Conservation (phyloP, 148 eudicot genomes). For the Talinum fruticosum region DNA sequence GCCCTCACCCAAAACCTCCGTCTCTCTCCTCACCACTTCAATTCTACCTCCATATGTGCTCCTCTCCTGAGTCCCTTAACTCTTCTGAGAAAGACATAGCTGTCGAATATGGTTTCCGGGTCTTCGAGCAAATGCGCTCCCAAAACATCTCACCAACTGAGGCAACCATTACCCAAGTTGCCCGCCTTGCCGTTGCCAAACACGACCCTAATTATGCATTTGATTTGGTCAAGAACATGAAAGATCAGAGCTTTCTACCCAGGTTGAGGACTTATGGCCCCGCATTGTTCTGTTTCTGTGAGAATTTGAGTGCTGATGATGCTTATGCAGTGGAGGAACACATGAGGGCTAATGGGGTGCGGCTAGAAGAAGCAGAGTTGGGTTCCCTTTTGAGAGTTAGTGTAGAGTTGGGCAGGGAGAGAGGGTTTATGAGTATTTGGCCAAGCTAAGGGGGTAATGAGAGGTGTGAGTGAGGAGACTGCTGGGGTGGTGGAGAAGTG, state of each 20-base stretch:
- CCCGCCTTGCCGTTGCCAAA: conserved; percentile 60
- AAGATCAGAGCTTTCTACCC: conserved; percentile 33
- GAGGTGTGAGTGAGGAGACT: conserved; percentile 54
- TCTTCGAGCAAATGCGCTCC: conserved; percentile 49
- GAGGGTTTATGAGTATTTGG: conserved; percentile 83
- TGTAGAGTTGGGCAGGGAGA: conserved; percentile 39
- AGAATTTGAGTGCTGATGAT: conserved; percentile 51
- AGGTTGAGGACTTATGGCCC: conserved; percentile 72
- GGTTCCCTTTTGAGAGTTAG: conserved; percentile 70
- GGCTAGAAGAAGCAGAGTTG: conserved; percentile 60
- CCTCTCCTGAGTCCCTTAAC: conserved; percentile 34
- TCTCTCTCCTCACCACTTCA: conserved; percentile 50
- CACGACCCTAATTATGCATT: conserved; percentile 63
- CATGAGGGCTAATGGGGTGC: conserved; percentile 45
- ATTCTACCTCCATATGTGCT: conserved; percentile 53
- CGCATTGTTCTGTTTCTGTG: conserved; percentile 54
- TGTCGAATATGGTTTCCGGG: conserved; percentile 41
- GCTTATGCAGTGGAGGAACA: conserved; percentile 70
- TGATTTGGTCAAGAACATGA: conserved; percentile 50
- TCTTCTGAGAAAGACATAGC: conserved; percentile 32
- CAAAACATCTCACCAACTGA: conserved; percentile 54
- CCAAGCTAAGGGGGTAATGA: conserved; percentile 58
- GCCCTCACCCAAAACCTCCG: conserved; percentile 40
- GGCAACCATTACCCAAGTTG: conserved; percentile 76
- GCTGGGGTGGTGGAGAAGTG: conserved; percentile 52